Conservation (phyloP, 805 yeast genomes). For the Candida parachauliodes region DNA sequence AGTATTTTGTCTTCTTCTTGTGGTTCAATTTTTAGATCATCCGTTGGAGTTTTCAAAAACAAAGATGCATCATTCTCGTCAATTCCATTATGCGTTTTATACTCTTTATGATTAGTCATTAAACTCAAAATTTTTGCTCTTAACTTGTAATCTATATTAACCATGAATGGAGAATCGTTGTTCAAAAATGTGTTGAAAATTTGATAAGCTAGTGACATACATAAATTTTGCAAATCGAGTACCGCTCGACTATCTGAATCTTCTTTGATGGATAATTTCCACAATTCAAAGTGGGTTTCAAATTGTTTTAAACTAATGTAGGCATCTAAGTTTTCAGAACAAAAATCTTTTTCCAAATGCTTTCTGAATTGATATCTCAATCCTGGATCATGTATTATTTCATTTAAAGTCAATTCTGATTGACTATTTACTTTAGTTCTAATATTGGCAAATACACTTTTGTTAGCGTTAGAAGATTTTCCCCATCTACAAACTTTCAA, state of each 20-base stretch:
- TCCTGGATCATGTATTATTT: constrained; percentile 70
- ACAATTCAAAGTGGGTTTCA: constrained; percentile 44
- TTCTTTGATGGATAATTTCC: constrained; percentile 17
- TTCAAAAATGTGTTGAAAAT: constrained; percentile 66
- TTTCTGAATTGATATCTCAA: constrained; percentile 60
- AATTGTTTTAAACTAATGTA: constrained; percentile 57
- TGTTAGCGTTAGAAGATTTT: background rate
- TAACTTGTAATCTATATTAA: constrained; percentile 61
- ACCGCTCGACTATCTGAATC: background rate
- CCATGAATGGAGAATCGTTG: constrained; percentile 61
- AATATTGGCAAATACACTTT: too few species aligned
- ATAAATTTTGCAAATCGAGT: constrained; percentile 45
- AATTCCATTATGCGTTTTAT: background rate
- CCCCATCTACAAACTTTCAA: constrained; percentile 26
- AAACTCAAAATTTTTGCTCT: constrained; percentile 39
- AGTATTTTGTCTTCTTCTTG: background rate
- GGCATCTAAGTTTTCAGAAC: constrained; percentile 76
- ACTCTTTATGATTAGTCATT: constrained; percentile 11
- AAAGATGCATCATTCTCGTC: constrained; percentile 1
- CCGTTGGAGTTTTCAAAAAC: constrained; percentile 8
- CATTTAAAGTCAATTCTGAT: constrained; percentile 23
- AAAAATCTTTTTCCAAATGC: constrained; percentile 61
- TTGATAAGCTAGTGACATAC: constrained; percentile 58
- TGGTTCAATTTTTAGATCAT: background rate
- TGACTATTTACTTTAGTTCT: background rate